Base-by-base conservation (phyloP, 1,139 yeast species). In the Protomyces inundatus region DNA sequence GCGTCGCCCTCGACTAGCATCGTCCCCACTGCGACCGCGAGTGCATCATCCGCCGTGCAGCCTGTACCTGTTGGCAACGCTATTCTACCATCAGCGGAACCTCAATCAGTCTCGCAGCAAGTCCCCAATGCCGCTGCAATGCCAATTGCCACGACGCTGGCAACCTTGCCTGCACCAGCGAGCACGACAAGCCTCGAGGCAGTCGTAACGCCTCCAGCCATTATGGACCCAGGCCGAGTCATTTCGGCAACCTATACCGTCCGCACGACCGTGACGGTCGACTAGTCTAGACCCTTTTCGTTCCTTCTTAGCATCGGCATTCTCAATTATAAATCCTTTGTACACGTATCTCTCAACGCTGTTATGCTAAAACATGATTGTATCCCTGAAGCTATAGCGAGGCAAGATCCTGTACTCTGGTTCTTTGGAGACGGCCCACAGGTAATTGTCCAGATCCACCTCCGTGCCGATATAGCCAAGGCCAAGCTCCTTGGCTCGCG, bases 401-500 rank as follows among this genome's bases (percentile, higher is more conserved):
- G 62, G 56, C 50, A 58, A 23, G 5, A 39, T 51, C 33, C 62
- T 35, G 33, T 39, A 42, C 10, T 58, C 62, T 10, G 52, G 52
- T 6, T 50, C 62, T 33, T 58, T 58, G 35, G 62, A 56, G 14
- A 58, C 62, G 9, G 51, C 52, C 62, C 62, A 58, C n/a, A 58
- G 35, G 14, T 58, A 58, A 39, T 58, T 58, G 53, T 58, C 62
- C 35, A 58, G 45, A 40, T 58, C 62, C 9, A 58, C 36, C 45
- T 58, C 62, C 9, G 30, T 23, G 16, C 62, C 62, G 35, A 58
- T 58, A 39, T 50, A 58, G 7, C 14, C 7, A 30, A 51, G 6
- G 10, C 48, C 48, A 4, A 35, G 46, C 36, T 33, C 42, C 30
- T 34, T 30, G 12, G 62, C 55, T 16, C 50, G 37, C 12, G 10